A percentile compares a stretch with the other conserved stretches of the same genome.
Conservation (phyloP, 2,329 filamentous ascomycete genomes). For the Colletotrichum melonis region DNA sequence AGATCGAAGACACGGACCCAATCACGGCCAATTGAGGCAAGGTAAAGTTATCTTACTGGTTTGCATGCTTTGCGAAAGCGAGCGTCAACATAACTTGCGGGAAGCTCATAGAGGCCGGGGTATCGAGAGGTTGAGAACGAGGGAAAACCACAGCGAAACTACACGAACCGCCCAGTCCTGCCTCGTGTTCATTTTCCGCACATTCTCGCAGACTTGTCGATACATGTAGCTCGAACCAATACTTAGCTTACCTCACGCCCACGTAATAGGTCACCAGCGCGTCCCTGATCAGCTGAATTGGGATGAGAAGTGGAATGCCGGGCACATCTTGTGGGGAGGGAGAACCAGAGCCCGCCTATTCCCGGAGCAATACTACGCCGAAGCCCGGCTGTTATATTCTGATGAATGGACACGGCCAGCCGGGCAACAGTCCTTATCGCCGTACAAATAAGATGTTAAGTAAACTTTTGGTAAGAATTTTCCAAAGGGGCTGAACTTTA, state of each 20-base stretch:
- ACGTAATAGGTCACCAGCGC: neutral
- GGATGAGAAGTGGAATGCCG: constrained; percentile 1
- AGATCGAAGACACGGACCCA: neutral
- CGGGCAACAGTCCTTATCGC: neutral
- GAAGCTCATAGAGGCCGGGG: no score
- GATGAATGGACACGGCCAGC: neutral
- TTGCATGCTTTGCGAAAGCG: no score
- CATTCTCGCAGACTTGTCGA: neutral
- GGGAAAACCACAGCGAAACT: no score
- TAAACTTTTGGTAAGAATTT: neutral
- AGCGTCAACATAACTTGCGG: no score
- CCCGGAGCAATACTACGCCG: neutral
- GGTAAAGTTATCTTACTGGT: neutral
- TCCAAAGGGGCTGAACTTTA: constrained; percentile 17
- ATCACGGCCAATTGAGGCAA: neutral
- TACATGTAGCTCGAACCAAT: neutral
- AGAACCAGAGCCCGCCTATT: neutral
- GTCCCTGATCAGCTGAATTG: neutral
- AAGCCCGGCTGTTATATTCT: neutral
- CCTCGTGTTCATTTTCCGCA: no score
- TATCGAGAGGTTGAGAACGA: no score
- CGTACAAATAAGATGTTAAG: neutral
- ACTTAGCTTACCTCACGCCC: neutral
- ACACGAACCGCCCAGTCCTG: no score
- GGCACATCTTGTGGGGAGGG: neutral